These are phyloP conservation scores for Thymus mandschuricus DNA, from an alignment of 257 asterid genomes.

Conservation along the genomic window DNA sequence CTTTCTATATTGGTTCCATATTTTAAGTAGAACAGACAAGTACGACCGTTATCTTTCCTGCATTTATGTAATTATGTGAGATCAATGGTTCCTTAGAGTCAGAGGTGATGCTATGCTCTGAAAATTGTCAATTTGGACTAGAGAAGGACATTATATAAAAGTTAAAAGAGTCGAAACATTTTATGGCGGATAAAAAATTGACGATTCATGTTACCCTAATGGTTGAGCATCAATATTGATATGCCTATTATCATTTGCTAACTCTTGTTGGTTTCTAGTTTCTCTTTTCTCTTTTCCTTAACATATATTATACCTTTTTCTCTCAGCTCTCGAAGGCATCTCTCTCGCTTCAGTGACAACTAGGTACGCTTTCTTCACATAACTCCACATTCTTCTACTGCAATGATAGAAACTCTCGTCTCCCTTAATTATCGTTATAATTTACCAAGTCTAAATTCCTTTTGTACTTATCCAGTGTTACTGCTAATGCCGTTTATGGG, in stretches of 20 bases:
- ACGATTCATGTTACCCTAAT: background rate
- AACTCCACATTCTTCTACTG: background rate
- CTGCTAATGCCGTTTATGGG: background rate
- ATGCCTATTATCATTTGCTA: background rate
- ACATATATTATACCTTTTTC: constrained; percentile 18
- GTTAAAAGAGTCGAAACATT: background rate
- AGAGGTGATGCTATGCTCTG: background rate
- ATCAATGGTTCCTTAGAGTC: background rate
- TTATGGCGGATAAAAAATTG: constrained; percentile 11
- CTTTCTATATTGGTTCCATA: constrained; percentile 15
- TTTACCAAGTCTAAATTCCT: background rate
- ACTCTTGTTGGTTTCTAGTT: background rate
- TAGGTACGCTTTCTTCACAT: constrained; percentile 38
- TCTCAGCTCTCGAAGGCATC: constrained; percentile 54
- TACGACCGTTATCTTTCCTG: background rate
- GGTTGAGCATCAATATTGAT: background rate
- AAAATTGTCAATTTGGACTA: background rate
- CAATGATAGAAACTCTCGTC: background rate
- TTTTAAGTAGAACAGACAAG: background rate
- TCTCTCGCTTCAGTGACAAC: constrained; percentile 54
- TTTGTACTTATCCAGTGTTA: constrained; percentile 2
- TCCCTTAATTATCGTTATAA: too few relatives aligned
- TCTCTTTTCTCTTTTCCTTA: background rate
- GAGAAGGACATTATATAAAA: background rate
- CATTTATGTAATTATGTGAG: background rate